Evolutionary conservation across 177 flowering plant species (phyloP).

Genomic region (Vitis hybrid): DNA sequence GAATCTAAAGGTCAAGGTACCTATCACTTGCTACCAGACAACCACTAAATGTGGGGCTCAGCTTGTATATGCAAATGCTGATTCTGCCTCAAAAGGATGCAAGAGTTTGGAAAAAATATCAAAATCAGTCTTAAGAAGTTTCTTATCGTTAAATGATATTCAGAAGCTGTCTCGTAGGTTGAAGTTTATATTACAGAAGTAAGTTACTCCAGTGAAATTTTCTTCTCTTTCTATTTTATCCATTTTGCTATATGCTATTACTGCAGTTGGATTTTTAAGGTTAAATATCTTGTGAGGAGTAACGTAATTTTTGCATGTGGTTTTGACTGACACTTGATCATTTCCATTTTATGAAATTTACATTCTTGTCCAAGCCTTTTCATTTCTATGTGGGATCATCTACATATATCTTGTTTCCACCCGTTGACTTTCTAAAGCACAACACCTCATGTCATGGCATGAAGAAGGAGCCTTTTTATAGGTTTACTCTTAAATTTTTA

Average conservation of each 20-base stretch:
- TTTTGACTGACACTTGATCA: no score
- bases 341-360: not conserved
- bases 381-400: no score
- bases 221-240: not conserved
- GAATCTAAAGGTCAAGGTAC: conserved; percentile 15
- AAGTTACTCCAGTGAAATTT: conserved; percentile 21
- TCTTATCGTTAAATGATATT: conserved; percentile 30
- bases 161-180: conserved; percentile 25
- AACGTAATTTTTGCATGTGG: no score
- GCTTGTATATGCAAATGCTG: conserved; percentile 7
- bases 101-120: conserved; percentile 17
- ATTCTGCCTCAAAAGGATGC: conserved; percentile 10
- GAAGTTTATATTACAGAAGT: conserved; percentile 56
- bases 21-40: conserved; percentile 6
- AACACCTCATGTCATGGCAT: no score
- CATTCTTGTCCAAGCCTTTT: not conserved
- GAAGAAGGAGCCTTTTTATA: no score
- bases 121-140: conserved; percentile 19
- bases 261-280: not conserved
- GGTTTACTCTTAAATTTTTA: no score
- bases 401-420: no score
- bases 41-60: conserved; percentile 24
- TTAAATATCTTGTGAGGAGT: no score
- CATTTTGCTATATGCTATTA: no score
- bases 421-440: no score